Evolutionary conservation across 2,329 filamentous ascomycete species (phyloP), one percentile per base, ranked within the genome.

Genomic region (Aureobasidium subglaciale): DNA sequence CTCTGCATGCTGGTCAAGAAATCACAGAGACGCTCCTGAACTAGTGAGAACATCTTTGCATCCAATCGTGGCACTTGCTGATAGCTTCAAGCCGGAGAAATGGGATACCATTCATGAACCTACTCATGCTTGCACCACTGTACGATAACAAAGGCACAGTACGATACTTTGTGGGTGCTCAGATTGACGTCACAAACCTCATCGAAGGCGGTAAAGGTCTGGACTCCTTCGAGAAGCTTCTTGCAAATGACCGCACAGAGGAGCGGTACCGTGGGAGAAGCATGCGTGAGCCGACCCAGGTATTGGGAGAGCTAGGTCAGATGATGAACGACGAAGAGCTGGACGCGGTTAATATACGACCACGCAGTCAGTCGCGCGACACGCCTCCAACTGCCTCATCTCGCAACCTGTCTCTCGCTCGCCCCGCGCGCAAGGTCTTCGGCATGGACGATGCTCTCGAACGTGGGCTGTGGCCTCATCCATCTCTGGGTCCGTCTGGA

Each of bases 11-110:
- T 11, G 73, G 73, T 8, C 66, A 73, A 61, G 72, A 75, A 55
- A 64, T 66, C 46, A 74, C 67, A 55, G 73, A 75, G 59, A 71
- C 70, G 1, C 64, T 75, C 4, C 61, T 75, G 25, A 75, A 75
- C 52, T 75, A 75, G 56, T 62, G 40, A 37, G 16, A 45, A n/a
- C 18, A 2, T 46, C 10, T 18, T 7, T 15, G 24, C 48, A 4
- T 5, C 3, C 5, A 1, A 40, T 10, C 2, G 10, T 54, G 18
- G 15, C 20, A 15, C 27, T 50, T 15, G 49, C 55, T 29, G 29
- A 43, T 9, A 27, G 9, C n/a, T n/a, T 5, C 2, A 9, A 60
- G 58, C 58, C 63, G 67, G 35, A 58, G 68, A 58, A 70, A 73
- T 50, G 71, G 71, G 9, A 67, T 66, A 10, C 70, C 70, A 1